phyloP scores from a whole-genome alignment of 345 rosid genomes.

The Gossypium mustelinum region DNA sequence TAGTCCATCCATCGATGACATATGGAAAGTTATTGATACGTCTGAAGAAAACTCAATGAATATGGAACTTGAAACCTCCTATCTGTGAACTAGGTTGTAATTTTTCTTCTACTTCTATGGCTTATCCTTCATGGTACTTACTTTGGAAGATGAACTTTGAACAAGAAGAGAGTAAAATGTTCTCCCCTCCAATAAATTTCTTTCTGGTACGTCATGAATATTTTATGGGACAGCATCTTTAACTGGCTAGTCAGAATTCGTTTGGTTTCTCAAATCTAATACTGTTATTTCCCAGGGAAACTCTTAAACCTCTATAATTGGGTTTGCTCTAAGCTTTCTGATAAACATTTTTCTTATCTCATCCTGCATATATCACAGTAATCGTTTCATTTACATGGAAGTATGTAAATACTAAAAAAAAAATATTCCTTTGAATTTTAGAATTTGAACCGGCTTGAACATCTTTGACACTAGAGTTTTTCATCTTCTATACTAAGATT shows the following conservation, averaged over 20 bases:
- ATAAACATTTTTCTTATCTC: no score
- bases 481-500: no score
- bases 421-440: no score
- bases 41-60: constrained; percentile 40
- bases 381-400: no score
- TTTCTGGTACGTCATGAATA: constrained; percentile 29
- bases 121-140: constrained; percentile 61
- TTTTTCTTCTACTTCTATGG: constrained; percentile 40
- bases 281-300: no score
- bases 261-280: constrained; percentile 29
- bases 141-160: constrained; percentile 58
- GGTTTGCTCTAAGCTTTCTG: no score
- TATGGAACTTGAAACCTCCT: constrained; percentile 21
- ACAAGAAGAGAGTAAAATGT: constrained; percentile 57
- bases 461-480: neutral
- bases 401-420: no score
- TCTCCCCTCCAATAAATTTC: constrained; percentile 39
- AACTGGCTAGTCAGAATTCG: constrained; percentile 47
- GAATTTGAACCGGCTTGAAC: constrained; percentile 1
- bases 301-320: no score
- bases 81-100: constrained; percentile 37
- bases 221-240: constrained; percentile 29
- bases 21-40: constrained; percentile 76
- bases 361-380: no score
- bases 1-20: constrained; percentile 58